Percentiles rank a stretch among this genome's conserved stretches.
Evolutionary conservation across 2,329 filamentous ascomycete species (phyloP).

Genomic region (Alternaria ethzedia): DNA sequence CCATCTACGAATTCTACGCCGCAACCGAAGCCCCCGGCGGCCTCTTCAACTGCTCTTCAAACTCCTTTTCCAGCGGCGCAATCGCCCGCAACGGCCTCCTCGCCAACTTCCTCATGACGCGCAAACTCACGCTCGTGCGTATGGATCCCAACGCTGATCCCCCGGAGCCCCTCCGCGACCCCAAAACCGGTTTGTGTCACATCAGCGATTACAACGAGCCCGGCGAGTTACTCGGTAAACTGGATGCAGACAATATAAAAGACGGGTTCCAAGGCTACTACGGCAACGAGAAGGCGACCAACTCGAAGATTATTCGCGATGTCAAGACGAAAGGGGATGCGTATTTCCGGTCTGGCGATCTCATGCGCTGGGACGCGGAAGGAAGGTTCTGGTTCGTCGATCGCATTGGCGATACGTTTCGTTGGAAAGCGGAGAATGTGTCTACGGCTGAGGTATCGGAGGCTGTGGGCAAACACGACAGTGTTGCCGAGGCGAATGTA

Average conservation of each 20-base stretch:
- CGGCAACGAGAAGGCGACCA: constrained; percentile 47
- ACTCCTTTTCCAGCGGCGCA: constrained; percentile 64
- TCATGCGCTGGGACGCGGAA: constrained; percentile 40
- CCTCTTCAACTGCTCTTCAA: constrained; percentile 60
- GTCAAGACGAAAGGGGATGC: constrained; percentile 46
- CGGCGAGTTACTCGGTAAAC: constrained; percentile 69
- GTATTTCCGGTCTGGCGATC: constrained; percentile 48
- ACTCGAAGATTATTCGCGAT: constrained; percentile 42
- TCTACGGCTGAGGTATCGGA: constrained; percentile 54
- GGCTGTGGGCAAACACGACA: constrained; percentile 47
- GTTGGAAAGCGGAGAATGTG: constrained; percentile 56
- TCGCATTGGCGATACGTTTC: constrained; percentile 49
- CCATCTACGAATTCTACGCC: constrained; percentile 49
- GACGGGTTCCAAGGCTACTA: constrained; percentile 69
- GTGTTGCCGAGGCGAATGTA: constrained; percentile 52
- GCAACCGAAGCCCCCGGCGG: constrained; percentile 63
- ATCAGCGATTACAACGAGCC: constrained; percentile 68
- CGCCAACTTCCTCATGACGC: constrained; percentile 57
- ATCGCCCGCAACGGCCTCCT: constrained; percentile 75
- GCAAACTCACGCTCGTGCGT: constrained; percentile 66
- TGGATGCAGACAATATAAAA: constrained; percentile 53
- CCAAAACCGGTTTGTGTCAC: constrained; percentile 68
- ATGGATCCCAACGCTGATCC: constrained; percentile 69
- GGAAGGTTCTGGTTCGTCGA: constrained; percentile 49
- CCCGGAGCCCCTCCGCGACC: constrained; percentile 66